Conservation (phyloP, 345 rosid species). For the Lepidium sativum region DNA sequence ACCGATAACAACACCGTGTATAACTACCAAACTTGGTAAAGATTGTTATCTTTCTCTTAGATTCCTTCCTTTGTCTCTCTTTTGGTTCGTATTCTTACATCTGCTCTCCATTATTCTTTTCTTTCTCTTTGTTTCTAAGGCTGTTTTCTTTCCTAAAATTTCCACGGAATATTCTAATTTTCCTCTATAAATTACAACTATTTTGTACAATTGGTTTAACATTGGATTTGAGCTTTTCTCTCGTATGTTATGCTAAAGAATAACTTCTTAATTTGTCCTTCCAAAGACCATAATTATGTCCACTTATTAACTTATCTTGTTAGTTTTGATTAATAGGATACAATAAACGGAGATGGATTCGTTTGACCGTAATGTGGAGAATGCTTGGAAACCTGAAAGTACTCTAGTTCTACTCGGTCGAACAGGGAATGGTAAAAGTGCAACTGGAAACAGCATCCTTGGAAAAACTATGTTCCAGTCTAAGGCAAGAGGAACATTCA, state of each 20-base stretch:
- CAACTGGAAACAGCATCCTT: constrained; percentile 79
- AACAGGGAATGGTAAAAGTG: constrained; percentile 90
- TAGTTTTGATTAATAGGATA: neutral
- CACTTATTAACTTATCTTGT: neutral
- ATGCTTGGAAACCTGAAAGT: constrained; percentile 18
- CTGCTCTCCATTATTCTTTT: constrained; percentile 3
- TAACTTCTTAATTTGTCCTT: neutral
- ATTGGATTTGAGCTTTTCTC: neutral
- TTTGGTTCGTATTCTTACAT: neutral
- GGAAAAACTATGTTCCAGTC: constrained; percentile 60
- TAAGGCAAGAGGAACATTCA: constrained; percentile 32
- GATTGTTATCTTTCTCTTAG: constrained; percentile 12
- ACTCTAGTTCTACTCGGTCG: constrained; percentile 66
- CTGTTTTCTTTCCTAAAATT: neutral
- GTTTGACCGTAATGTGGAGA: neutral
- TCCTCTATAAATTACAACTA: constrained; percentile 1
- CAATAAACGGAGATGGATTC: neutral
- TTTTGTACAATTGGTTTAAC: neutral
- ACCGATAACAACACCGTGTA: neutral
- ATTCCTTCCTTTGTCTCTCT: constrained; percentile 10
- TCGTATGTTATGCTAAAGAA: neutral
- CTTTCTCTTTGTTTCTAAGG: neutral
- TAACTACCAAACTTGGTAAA: constrained; percentile 1
- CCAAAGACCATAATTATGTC: neutral
- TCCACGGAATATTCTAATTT: neutral